Conservation (phyloP, 306 rosid species). For the Quercus mongolica region DNA sequence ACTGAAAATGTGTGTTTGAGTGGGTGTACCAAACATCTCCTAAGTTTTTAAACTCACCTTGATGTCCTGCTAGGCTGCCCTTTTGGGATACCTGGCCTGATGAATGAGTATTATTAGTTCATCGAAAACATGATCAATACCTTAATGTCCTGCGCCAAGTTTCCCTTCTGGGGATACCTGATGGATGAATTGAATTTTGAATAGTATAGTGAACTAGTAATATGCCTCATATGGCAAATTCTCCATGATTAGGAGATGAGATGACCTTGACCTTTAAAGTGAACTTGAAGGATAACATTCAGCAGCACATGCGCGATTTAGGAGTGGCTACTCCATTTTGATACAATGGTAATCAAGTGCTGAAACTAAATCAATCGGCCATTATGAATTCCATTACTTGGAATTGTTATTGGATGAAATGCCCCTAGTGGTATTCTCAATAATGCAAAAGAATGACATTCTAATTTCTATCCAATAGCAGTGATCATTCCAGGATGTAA, state of each 20-base stretch:
- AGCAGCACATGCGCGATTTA: not conserved
- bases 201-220: too few species aligned
- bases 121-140: too few species aligned
- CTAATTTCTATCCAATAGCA: not conserved
- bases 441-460: not conserved
- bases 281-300: not conserved
- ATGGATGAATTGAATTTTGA: too few species aligned
- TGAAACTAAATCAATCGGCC: not conserved
- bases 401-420: not conserved
- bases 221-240: too few species aligned
- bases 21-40: too few species aligned
- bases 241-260: too few species aligned
- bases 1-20: too few species aligned
- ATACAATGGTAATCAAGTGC: not conserved
- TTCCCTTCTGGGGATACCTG: too few species aligned
- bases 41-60: too few species aligned
- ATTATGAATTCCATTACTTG: not conserved
- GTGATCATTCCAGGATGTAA: too few species aligned
- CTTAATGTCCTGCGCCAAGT: too few species aligned
- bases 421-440: not conserved
- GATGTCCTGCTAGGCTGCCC: not conserved
- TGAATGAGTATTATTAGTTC: not conserved
- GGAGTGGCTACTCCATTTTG: not conserved
- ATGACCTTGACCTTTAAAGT: too few species aligned
- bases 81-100: not conserved